phyloP scores from a whole-genome alignment of 2,329 filamentous ascomycete genomes.

The Claviceps spartinae region DNA sequence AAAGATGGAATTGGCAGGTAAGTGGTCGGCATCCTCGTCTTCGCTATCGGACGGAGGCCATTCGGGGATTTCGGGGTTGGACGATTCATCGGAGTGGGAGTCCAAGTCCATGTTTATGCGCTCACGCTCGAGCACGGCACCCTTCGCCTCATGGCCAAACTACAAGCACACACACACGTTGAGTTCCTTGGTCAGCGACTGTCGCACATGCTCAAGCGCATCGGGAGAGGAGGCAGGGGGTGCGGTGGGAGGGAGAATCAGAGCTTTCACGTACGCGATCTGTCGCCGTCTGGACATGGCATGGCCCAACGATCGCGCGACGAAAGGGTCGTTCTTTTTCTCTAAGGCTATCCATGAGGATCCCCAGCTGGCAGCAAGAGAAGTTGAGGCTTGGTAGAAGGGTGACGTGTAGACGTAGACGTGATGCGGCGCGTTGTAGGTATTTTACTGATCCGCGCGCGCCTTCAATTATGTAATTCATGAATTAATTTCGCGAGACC shows the following conservation, averaged over 20 bases:
- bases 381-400: background rate
- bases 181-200: background rate
- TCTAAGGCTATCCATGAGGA: slow-evolving; percentile 8
- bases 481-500: no score
- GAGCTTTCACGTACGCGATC: slow-evolving; percentile 19
- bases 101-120: slow-evolving; percentile 9
- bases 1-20: slow-evolving; percentile 14
- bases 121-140: slow-evolving; percentile 23
- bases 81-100: slow-evolving; percentile 8
- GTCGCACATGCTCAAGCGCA: background rate
- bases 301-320: slow-evolving; percentile 21
- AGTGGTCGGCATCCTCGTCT: slow-evolving; percentile 8
- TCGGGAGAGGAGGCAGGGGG: no score
- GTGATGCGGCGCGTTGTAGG: background rate
- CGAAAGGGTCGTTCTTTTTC: slow-evolving; percentile 8
- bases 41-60: slow-evolving; percentile 17
- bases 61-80: slow-evolving; percentile 8
- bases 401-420: slow-evolving; percentile 2
- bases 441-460: background rate
- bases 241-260: background rate
- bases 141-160: slow-evolving; percentile 24
- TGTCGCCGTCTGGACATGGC: slow-evolving; percentile 22
- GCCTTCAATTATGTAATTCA: background rate
- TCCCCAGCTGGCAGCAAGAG: background rate
- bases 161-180: slow-evolving; percentile 6